A percentile compares a stretch with the other conserved stretches of the same genome.
phyloP scores from a whole-genome alignment of 2,329 filamentous ascomycete genomes.

The Phialemonium atrogriseum region DNA sequence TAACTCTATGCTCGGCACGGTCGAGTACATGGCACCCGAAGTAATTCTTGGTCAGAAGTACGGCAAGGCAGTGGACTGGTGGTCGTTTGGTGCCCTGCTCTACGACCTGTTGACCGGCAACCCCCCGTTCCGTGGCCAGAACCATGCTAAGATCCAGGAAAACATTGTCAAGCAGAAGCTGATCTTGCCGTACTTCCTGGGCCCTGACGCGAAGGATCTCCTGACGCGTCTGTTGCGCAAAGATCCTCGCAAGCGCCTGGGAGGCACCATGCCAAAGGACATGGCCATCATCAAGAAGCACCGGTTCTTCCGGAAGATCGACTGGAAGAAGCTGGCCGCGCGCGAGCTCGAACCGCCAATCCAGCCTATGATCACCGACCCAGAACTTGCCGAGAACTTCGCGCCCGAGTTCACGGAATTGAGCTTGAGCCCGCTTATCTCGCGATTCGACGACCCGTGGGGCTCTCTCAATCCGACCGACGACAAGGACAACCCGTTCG shows the following conservation, averaged over 20 bases:
- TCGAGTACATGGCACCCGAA: slow-evolving; percentile 99
- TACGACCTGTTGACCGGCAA: slow-evolving; percentile 89
- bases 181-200: slow-evolving; percentile 79
- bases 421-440: slow-evolving; percentile 65
- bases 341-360: slow-evolving; percentile 85
- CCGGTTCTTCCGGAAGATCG: slow-evolving; percentile 92
- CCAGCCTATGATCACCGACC: slow-evolving; percentile 87
- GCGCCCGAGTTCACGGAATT: slow-evolving; percentile 83
- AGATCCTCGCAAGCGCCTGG: slow-evolving; percentile 83
- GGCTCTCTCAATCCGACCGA: slow-evolving; percentile 9
- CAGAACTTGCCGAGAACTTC: slow-evolving; percentile 95
- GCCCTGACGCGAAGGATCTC: slow-evolving; percentile 87
- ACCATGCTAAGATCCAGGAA: slow-evolving; percentile 90
- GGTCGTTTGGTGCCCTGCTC: slow-evolving; percentile 89
- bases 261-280: slow-evolving; percentile 83
- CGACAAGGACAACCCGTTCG: slow-evolving; percentile 49
- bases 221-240: slow-evolving; percentile 85
- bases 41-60: slow-evolving; percentile 83
- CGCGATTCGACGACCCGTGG: slow-evolving; percentile 24
- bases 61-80: slow-evolving; percentile 95
- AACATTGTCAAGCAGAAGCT: slow-evolving; percentile 94
- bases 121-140: slow-evolving; percentile 83
- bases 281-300: slow-evolving; percentile 80
- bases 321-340: slow-evolving; percentile 81
- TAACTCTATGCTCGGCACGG: slow-evolving; percentile 88